Base-by-base conservation (phyloP, 352 stramenopile genomes). In the Lagenidium giganteum region DNA sequence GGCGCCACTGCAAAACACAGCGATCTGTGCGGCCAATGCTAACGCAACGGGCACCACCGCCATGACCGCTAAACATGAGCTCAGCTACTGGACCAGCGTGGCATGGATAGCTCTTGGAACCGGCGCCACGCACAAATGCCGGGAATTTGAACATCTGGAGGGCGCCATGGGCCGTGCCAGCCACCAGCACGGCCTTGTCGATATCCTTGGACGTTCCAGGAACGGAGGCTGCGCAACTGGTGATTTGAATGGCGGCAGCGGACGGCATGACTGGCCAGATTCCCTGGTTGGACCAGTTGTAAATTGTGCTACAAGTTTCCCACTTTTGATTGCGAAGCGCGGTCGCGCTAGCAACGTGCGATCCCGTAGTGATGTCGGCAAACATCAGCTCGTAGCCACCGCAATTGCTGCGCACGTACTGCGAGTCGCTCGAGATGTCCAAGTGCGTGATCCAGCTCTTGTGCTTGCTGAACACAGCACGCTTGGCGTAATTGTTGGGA, bases 391-490 rank as follows among this genome's bases (percentile, higher is more conserved):
- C 82, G 11, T 73, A 83, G 18, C 76, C 85, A 32, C 64, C 70
- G 45, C 69, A 83, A 45, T 86, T 93, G 24, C 77, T 89, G 23
- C 73, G 63, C 9, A 87, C 28, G 42, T 91, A 96, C 40, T 95
- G 75, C 12, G 74, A 83, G 36, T 96, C 83, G 29, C 65, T 75
- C 12, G 78, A 82, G 39, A 97, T 85, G 51, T 97, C 89, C 4
- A 97, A 24, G 41, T 94, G 83, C 9, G 55, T 86, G 51, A 83
- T 61, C 18, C 70, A 73, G 20, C 67, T 71, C 40, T 80, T 82
- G 50, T 87, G 73, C 24, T 84, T 87, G 32, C 50, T 67, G 48
- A 87, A 84, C 23, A 82, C 70, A n/a, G 70, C 73, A 26, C 73
- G 71, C 48, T 84, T 83, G 20, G 66, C 70, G 57, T 79, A 87